Conservation (phyloP, 2,329 filamentous ascomycete genomes). For the Chaetomium sp. region DNA sequence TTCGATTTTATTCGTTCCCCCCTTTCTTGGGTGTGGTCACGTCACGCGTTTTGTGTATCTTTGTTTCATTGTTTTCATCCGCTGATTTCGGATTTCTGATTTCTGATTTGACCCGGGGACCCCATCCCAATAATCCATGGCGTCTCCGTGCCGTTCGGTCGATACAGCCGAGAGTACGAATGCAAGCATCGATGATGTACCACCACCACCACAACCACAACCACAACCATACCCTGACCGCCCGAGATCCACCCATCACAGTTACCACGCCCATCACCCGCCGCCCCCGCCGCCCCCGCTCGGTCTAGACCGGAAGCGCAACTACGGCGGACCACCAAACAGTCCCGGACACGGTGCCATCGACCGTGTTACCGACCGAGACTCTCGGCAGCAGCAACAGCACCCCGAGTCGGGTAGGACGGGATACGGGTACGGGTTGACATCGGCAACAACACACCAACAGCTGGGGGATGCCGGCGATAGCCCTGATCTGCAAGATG, state of each 20-base stretch:
- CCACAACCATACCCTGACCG: background rate
- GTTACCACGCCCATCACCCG: background rate
- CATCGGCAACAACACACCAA: background rate
- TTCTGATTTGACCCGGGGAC: background rate
- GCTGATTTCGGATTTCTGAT: too few species aligned
- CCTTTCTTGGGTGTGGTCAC: too few species aligned
- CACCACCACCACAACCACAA: background rate
- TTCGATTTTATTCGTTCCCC: background rate
- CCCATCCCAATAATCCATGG: constrained; percentile 9
- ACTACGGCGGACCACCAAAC: background rate
- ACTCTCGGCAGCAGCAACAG: background rate
- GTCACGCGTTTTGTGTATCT: background rate
- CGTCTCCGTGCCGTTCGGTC: constrained; percentile 7
- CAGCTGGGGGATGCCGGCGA: background rate
- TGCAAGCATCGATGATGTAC: background rate
- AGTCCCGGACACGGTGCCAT: background rate
- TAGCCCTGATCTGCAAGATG: background rate
- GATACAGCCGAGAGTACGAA: constrained; percentile 1
- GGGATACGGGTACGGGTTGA: background rate
- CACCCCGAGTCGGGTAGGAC: background rate
- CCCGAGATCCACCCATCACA: background rate
- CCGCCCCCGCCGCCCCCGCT: background rate
- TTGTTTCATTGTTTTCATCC: background rate
- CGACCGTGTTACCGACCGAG: background rate
- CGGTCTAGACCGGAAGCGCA: constrained; percentile 1